Evolutionary conservation across 371 early-diverging fungal genomes (phyloP).

Genomic region (Smittium culicis): DNA sequence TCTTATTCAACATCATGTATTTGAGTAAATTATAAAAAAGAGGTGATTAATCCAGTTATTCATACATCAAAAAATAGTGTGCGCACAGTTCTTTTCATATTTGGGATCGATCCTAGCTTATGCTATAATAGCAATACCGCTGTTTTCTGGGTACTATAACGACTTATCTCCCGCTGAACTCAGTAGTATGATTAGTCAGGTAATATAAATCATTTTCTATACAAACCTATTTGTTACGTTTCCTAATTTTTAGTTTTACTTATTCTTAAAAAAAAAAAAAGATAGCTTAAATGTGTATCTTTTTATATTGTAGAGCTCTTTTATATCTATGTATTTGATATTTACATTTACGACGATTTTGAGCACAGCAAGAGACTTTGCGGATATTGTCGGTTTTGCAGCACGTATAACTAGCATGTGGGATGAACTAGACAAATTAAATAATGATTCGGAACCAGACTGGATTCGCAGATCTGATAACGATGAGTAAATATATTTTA

Average conservation of each 20-base stretch:
- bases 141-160: constrained; percentile 64
- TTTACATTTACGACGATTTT: constrained; percentile 61
- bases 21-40: too few species aligned
- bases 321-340: constrained; percentile 63
- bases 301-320: constrained; percentile 37
- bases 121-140: constrained; percentile 63
- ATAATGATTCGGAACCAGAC: background rate
- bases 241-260: too few species aligned
- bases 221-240: too few species aligned
- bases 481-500: background rate
- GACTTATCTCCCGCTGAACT: constrained; percentile 47
- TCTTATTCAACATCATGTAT: background rate
- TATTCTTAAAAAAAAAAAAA: too few species aligned
- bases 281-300: too few species aligned
- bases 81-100: constrained; percentile 57
- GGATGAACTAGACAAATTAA: constrained; percentile 42
- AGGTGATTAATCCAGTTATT: too few species aligned
- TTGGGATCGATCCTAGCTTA: constrained; percentile 72
- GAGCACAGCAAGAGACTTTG: constrained; percentile 43
- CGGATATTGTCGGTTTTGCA: constrained; percentile 68
- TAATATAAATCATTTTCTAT: background rate
- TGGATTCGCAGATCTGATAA: background rate
- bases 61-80: constrained; percentile 19
- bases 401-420: constrained; percentile 73
- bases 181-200: constrained; percentile 49